Evolutionary conservation across 495 filamentous ascomycete genomes (phyloP).

Genomic region (Penicillium cosmopolitanum): DNA sequence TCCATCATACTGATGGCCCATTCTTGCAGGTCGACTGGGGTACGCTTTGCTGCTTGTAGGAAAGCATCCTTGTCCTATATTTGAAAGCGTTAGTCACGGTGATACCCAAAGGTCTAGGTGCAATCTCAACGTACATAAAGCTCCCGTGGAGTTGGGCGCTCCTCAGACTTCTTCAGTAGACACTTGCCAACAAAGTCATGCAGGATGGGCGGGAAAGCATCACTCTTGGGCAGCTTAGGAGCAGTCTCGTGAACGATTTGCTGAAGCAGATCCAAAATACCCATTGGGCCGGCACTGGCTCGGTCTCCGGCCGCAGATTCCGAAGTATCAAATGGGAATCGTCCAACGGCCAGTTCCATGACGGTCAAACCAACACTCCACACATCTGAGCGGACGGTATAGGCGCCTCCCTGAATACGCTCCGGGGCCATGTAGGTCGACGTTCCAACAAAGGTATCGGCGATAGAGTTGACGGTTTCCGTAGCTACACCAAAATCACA

Average conservation of each 20-base stretch:
- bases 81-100: conserved; percentile 12
- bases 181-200: conserved; percentile 98
- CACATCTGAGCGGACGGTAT: conserved; percentile 97
- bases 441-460: conserved; percentile 96
- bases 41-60: conserved; percentile 91
- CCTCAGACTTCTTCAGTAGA: conserved; percentile 81
- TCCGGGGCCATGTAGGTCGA: conserved; percentile 99
- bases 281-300: conserved; percentile 76
- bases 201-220: conserved; percentile 91
- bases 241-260: conserved; percentile 97
- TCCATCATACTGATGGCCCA: conserved; percentile 94
- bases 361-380: conserved; percentile 97
- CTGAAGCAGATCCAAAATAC: conserved; percentile 93
- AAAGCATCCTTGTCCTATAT: conserved; percentile 84
- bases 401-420: conserved; percentile 92
- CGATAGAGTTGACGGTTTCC: conserved; percentile 94
- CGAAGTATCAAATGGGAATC: conserved; percentile 87
- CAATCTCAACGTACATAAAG: conserved; percentile 54
- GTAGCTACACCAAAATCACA: conserved; percentile 98
- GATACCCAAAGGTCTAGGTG: not conserved
- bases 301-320: conserved; percentile 73
- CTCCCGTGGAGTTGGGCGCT: conserved; percentile 88
- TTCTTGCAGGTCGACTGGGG: conserved; percentile 83
- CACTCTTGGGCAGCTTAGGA: conserved; percentile 90
- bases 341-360: conserved; percentile 95